A percentile compares a stretch with the other conserved stretches of the same genome.
These are phyloP conservation scores for Knoxdaviesia proteae DNA, from an alignment of 2,329 filamentous ascomycete genomes.

Conservation along the genomic window DNA sequence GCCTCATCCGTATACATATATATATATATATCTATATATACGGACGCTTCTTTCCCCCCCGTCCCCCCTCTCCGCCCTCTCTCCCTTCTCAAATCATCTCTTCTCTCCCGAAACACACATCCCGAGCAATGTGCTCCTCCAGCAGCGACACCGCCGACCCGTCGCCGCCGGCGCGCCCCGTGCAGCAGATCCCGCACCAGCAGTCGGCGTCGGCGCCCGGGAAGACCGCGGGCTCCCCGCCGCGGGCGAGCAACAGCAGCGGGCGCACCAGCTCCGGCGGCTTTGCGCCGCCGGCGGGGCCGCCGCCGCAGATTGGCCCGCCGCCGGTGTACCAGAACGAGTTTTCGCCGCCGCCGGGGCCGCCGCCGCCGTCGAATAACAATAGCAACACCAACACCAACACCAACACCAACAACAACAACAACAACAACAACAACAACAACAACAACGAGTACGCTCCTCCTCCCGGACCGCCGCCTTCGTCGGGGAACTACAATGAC, in stretches of 20 bases:
- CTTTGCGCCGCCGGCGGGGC: no score
- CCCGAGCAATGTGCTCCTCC: no score
- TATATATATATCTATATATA: no score
- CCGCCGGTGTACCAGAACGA: no score
- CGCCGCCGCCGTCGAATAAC: slow-evolving; percentile 5
- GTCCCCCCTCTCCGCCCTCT: no score
- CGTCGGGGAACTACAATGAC: slow-evolving; percentile 4
- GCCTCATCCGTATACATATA: no score
- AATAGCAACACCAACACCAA: slow-evolving; percentile 5
- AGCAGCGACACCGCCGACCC: no score
- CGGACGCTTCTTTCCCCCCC: background rate
- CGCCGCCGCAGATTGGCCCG: no score
- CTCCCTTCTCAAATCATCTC: no score
- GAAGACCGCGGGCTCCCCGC: background rate
- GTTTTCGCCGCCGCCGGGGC: no score
- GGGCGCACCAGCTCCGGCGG: background rate
- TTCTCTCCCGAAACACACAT: no score
- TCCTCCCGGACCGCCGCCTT: slow-evolving; percentile 15
- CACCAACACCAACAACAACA: background rate
- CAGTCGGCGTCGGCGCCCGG: background rate
- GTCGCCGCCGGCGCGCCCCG: background rate
- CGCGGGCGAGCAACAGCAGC: background rate
- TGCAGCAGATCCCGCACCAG: background rate
- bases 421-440: slow-evolving; percentile 5
- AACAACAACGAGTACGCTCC: slow-evolving; percentile 10